These are phyloP conservation scores for Daldinia eschscholtzii DNA, from an alignment of 2,329 filamentous ascomycete genomes.

Conservation along the genomic window DNA sequence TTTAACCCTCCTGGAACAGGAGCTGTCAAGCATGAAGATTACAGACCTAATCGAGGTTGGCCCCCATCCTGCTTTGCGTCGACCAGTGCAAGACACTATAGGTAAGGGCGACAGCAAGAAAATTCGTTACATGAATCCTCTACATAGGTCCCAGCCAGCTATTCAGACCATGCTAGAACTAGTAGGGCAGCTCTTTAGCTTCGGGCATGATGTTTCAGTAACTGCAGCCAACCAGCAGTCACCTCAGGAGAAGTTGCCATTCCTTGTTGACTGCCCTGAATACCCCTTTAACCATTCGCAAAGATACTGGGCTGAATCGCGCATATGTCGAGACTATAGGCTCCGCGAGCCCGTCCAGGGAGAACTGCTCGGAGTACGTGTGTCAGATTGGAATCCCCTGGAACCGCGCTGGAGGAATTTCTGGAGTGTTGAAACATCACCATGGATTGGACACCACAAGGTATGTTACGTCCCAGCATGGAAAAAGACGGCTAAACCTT, in stretches of 20 bases:
- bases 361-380: conserved; percentile 49
- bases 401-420: conserved; percentile 59
- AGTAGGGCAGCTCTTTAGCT: conserved; percentile 44
- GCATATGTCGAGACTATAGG: conserved; percentile 50
- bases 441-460: conserved; percentile 19
- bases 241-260: conserved; percentile 6
- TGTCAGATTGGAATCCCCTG: conserved; percentile 48
- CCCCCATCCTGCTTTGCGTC: conserved; percentile 44
- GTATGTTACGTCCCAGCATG: neutral
- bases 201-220: conserved; percentile 44
- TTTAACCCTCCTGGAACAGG: neutral
- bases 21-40: neutral
- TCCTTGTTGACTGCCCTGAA: conserved; percentile 54
- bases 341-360: conserved; percentile 47
- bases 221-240: conserved; percentile 40
- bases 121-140: conserved; percentile 3
- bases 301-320: conserved; percentile 55
- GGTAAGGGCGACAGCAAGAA: neutral
- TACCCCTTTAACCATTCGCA: conserved; percentile 58
- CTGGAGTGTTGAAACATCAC: neutral
- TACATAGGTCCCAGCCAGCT: conserved; percentile 10
- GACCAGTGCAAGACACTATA: conserved; percentile 40
- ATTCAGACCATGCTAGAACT: conserved; percentile 40
- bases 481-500: neutral
- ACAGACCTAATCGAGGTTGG: conserved; percentile 47